Evolutionary conservation across 768 basidiomycete species (phyloP).

Genomic region (Mycena olivaceomarginata): DNA sequence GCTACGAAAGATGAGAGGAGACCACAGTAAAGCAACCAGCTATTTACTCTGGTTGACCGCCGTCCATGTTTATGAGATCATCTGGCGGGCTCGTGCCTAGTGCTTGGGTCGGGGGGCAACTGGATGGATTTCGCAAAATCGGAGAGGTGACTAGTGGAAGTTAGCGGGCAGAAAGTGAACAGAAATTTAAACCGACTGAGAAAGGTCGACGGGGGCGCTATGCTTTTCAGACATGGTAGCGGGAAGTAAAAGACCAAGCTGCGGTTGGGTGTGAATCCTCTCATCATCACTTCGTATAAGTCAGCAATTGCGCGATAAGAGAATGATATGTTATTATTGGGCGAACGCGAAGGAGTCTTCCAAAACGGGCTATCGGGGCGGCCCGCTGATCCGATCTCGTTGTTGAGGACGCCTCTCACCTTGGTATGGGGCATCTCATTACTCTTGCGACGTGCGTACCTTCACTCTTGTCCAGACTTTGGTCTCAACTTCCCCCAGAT

Average conservation of each 20-base stretch:
- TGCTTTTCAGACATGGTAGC: conserved; percentile 40
- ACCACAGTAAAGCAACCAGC: not conserved
- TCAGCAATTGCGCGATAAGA: too few relatives aligned
- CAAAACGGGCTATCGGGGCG: not conserved
- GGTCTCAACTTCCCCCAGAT: conserved; percentile 54
- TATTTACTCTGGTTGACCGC: conserved; percentile 43
- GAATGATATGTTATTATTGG: too few relatives aligned
- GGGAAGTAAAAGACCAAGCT: not conserved
- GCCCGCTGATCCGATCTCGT: not conserved
- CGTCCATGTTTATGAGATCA: conserved; percentile 38
- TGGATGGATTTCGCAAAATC: conserved; percentile 35
- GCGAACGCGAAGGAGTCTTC: too few relatives aligned
- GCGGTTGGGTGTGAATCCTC: too few relatives aligned
- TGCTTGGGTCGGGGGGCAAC: not conserved
- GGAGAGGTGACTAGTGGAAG: conserved; percentile 39
- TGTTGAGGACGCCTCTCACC: not conserved
- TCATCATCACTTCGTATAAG: too few relatives aligned
- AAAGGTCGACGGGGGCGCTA: conserved; percentile 38
- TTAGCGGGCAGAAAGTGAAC: not conserved
- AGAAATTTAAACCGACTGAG: conserved; percentile 29
- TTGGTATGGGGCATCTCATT: conserved; percentile 86
- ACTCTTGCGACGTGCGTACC: conserved; percentile 89
- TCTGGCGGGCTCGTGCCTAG: not conserved
- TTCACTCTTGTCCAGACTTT: conserved; percentile 24
- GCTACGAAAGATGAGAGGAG: conserved; percentile 11